Evolutionary conservation across 805 yeast species (phyloP).

Genomic region (Cyberlindnera suaveolens): DNA sequence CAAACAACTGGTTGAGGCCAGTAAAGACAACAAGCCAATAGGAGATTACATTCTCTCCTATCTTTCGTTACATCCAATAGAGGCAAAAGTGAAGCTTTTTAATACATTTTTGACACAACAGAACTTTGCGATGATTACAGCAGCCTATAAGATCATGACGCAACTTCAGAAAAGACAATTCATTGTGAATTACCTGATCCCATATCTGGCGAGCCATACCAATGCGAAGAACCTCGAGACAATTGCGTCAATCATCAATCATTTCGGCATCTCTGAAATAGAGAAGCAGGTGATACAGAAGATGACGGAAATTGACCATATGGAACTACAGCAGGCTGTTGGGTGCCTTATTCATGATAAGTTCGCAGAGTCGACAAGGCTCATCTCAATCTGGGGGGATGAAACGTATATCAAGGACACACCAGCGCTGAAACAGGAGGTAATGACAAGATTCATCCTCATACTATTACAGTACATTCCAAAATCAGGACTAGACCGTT

Average conservation of each 20-base stretch:
- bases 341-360: constrained; percentile 4
- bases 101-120: constrained; percentile 8
- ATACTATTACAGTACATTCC: constrained; percentile 26
- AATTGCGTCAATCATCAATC: constrained; percentile 7
- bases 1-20: constrained; percentile 14
- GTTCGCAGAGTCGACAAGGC: neutral
- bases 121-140: constrained; percentile 3
- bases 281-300: constrained; percentile 6
- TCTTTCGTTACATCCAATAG: constrained; percentile 22
- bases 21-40: neutral
- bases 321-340: constrained; percentile 11
- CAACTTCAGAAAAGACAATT: constrained; percentile 15
- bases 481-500: constrained; percentile 16
- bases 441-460: constrained; percentile 42
- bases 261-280: constrained; percentile 3
- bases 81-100: constrained; percentile 13
- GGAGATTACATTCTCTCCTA: constrained; percentile 14
- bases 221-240: constrained; percentile 6
- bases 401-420: constrained; percentile 30
- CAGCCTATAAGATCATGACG: constrained; percentile 3
- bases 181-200: constrained; percentile 12
- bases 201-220: constrained; percentile 9
- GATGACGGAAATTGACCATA: constrained; percentile 4
- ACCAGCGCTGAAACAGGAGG: constrained; percentile 38
- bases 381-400: constrained; percentile 32